Evolutionary conservation across 441 rosid genomes (phyloP).

Genomic region (Theobroma grandiflorum): DNA sequence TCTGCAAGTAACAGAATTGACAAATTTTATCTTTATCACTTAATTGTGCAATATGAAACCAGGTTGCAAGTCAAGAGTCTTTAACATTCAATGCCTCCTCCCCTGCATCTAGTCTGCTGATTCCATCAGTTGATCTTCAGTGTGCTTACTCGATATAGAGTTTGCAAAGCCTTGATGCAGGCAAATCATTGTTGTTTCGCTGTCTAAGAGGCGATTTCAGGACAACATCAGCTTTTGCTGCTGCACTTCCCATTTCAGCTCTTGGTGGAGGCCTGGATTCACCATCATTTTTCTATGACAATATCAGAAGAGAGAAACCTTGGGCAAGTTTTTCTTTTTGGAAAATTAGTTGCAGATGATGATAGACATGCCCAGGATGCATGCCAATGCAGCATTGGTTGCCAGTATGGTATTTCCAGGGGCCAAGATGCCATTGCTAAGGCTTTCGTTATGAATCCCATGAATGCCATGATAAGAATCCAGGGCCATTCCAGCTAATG

Average conservation of each 20-base stretch:
- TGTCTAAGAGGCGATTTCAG: background rate
- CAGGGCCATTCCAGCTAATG: too few relatives aligned
- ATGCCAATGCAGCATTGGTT: too few relatives aligned
- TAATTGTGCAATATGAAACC: conserved; percentile 1
- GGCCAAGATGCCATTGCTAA: too few relatives aligned
- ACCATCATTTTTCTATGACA: too few relatives aligned
- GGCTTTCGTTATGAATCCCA: too few relatives aligned
- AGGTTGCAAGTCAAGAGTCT: background rate
- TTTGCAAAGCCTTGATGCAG: background rate
- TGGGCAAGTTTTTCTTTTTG: too few relatives aligned
- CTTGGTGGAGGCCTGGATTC: background rate
- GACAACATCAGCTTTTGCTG: background rate
- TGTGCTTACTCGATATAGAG: background rate
- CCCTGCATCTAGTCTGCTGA: background rate
- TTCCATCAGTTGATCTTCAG: background rate
- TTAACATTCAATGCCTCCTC: background rate
- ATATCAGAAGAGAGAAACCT: background rate
- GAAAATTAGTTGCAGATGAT: too few relatives aligned
- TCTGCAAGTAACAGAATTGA: background rate
- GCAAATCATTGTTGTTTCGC: background rate
- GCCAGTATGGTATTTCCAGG: too few relatives aligned
- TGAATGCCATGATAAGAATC: too few relatives aligned
- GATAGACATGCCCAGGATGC: too few relatives aligned
- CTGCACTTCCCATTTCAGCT: background rate
- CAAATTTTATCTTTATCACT: background rate